Base-by-base conservation (phyloP, 768 basidiomycete genomes). In the Phylloporus sp. region DNA sequence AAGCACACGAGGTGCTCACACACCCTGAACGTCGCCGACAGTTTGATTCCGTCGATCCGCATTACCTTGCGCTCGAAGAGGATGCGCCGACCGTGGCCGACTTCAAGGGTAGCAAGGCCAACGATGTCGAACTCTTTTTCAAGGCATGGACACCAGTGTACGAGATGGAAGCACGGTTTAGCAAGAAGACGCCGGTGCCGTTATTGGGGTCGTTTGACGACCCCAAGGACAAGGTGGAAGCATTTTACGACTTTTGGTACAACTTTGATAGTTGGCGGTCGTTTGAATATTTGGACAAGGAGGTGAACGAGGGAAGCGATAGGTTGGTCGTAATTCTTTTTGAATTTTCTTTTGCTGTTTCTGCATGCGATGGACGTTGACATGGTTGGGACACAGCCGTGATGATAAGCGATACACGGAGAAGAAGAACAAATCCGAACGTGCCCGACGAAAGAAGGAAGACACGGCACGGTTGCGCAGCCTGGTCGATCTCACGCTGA, bases 201-300 rank as follows among this genome's bases (percentile, higher is more conserved):
- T 69, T 76, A 52, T 80, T 99, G 24, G 95, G 95, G 10, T 70
- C 70, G 26, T 70, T 78, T 53, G 79, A 88, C 40, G 81, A 86
- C 20, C 68, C 84, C 51, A 95, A 97, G 71, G 80, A 81, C 58
- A 80, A 82, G 50, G 95, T 97, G 48, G 91, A 95, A 68, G 78
- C 73, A 6, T 97, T 99, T 78, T 99, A 99, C 76, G 89, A 97
- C 70, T 97, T 95, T 72, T 99, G 94, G 93, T 98, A 99, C 79
- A 95, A 95, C 79, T 95, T 99, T 72, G 95, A 97, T 71, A 91
- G 88, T 59, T 99, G 95, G 95, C 78, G 95, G 62, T 91, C 86
- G 69, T 99, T 97, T 68, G 95, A 99, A 72, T 97, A 93, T 78
- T 76, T 88, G 58, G 95, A 99, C 76, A 98, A 99, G 78, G 95